These are phyloP conservation scores for Hondaea fermentalgiana DNA, from an alignment of 108 stramenopile genomes.

Conservation along the genomic window DNA sequence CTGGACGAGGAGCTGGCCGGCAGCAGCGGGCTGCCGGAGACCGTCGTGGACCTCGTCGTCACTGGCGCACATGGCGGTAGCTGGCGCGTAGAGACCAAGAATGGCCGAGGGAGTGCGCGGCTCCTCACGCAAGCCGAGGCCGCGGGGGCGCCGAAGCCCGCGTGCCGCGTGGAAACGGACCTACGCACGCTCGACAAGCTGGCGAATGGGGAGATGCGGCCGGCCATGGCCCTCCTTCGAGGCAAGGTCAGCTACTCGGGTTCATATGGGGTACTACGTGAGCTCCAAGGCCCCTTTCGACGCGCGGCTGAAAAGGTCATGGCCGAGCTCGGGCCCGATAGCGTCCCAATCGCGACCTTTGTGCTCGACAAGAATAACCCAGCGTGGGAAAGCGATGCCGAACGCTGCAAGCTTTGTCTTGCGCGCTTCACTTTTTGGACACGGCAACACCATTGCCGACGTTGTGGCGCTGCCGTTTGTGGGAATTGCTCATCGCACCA, in stretches of 20 bases:
- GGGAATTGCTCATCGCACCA: not conserved
- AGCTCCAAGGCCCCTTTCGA: not conserved
- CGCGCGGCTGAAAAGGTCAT: not conserved
- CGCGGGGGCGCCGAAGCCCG: not conserved
- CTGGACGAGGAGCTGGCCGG: not conserved
- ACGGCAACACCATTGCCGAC: constrained; percentile 31
- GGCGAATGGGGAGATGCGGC: not conserved
- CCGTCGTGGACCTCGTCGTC: not conserved
- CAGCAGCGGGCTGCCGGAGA: not conserved
- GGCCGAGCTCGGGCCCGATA: not conserved
- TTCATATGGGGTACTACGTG: not conserved
- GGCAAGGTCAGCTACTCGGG: not conserved
- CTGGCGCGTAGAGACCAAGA: not conserved
- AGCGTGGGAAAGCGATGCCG: not conserved
- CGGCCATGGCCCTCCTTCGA: not conserved
- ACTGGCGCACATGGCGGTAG: not conserved
- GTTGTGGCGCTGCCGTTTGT: constrained; percentile 27
- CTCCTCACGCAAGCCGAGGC: not conserved
- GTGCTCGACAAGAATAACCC: not conserved
- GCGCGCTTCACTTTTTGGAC: constrained; percentile 4
- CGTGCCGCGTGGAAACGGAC: not conserved
- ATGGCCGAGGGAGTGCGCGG: not conserved
- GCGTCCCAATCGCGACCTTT: not conserved
- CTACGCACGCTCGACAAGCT: not conserved
- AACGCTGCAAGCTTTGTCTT: constrained; percentile 17